These are phyloP conservation scores for Pseudogymnoascus sp. DNA, from an alignment of 2,329 filamentous ascomycete genomes.

Conservation along the genomic window DNA sequence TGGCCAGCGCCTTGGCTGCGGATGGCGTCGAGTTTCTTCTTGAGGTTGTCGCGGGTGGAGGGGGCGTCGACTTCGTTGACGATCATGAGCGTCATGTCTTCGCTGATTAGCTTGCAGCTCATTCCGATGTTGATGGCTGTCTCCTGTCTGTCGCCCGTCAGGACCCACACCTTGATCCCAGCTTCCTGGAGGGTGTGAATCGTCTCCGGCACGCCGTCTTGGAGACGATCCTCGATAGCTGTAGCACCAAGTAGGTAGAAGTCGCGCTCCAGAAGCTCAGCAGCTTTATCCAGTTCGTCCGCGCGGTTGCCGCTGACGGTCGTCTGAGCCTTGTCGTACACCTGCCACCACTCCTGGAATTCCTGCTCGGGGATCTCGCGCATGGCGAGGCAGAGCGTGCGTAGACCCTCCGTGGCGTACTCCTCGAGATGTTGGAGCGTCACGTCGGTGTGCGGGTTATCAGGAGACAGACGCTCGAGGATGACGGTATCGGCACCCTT, in stretches of 20 bases:
- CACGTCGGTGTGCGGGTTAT: slow-evolving; percentile 82
- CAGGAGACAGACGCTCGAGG: slow-evolving; percentile 74
- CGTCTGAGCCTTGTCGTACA: slow-evolving; percentile 82
- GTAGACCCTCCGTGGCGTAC: slow-evolving; percentile 91
- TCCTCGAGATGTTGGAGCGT: slow-evolving; percentile 96
- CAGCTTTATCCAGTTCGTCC: slow-evolving; percentile 93
- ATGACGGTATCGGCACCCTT: slow-evolving; percentile 99
- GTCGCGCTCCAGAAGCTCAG: slow-evolving; percentile 90
- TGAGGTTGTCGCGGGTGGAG: slow-evolving; percentile 78
- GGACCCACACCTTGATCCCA: slow-evolving; percentile 96
- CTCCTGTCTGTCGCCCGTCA: slow-evolving; percentile 95
- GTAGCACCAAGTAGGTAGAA: slow-evolving; percentile 89
- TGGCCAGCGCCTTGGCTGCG: slow-evolving; percentile 71
- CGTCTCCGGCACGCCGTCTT: slow-evolving; percentile 95
- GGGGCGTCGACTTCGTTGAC: slow-evolving; percentile 81
- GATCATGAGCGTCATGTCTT: slow-evolving; percentile 97
- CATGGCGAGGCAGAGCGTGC: slow-evolving; percentile 91
- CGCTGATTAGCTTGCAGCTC: slow-evolving; percentile 97
- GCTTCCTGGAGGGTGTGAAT: slow-evolving; percentile 96
- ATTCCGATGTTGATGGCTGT: slow-evolving; percentile 99
- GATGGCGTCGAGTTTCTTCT: slow-evolving; percentile 91
- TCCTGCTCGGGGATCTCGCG: slow-evolving; percentile 87
- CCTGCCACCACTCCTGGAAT: slow-evolving; percentile 76
- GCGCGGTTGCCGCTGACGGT: slow-evolving; percentile 88
- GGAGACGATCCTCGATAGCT: slow-evolving; percentile 92